Evolutionary conservation across 2,329 filamentous ascomycete genomes (phyloP).

Genomic region (Colletotrichum somersetense): DNA sequence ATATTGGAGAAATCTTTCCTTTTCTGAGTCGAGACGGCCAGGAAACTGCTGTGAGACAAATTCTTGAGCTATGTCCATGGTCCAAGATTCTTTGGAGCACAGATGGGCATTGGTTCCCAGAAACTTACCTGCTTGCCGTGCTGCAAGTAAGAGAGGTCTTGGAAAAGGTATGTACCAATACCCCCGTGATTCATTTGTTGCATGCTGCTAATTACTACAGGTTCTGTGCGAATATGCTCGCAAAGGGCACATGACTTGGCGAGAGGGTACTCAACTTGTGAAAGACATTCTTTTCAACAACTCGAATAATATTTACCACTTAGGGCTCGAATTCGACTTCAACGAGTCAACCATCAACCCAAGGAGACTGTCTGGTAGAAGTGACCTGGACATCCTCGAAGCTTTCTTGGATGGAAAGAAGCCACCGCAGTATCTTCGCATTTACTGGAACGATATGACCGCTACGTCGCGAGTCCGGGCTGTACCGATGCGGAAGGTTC

Average conservation of each 20-base stretch:
- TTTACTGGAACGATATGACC: conserved; percentile 86
- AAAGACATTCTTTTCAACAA: conserved; percentile 81
- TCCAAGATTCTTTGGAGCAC: conserved; percentile 85
- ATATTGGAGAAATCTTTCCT: conserved; percentile 87
- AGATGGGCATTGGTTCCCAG: conserved; percentile 83
- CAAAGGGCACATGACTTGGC: conserved; percentile 70
- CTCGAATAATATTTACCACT: conserved; percentile 79
- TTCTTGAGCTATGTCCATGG: conserved; percentile 80
- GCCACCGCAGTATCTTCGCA: conserved; percentile 73
- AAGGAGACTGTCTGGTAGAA: conserved; percentile 41
- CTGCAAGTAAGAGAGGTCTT: conserved; percentile 79
- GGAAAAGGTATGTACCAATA: conserved; percentile 64
- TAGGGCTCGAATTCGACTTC: conserved; percentile 62
- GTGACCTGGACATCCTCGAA: conserved; percentile 53
- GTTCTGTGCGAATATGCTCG: conserved; percentile 76
- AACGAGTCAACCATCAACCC: conserved; percentile 41
- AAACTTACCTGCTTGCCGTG: conserved; percentile 81
- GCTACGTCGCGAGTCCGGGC: conserved; percentile 75
- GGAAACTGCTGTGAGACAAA: conserved; percentile 76
- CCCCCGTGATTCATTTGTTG: conserved; percentile 6
- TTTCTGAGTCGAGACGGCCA: conserved; percentile 83
- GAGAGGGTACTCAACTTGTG: conserved; percentile 73
- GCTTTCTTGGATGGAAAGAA: conserved; percentile 62
- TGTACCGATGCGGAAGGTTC: conserved; percentile 72
- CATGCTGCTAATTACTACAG: conserved; percentile 52